Evolutionary conservation across 2,329 filamentous ascomycete species (phyloP).

Genomic region (Fonsecaea multimorphosa): DNA sequence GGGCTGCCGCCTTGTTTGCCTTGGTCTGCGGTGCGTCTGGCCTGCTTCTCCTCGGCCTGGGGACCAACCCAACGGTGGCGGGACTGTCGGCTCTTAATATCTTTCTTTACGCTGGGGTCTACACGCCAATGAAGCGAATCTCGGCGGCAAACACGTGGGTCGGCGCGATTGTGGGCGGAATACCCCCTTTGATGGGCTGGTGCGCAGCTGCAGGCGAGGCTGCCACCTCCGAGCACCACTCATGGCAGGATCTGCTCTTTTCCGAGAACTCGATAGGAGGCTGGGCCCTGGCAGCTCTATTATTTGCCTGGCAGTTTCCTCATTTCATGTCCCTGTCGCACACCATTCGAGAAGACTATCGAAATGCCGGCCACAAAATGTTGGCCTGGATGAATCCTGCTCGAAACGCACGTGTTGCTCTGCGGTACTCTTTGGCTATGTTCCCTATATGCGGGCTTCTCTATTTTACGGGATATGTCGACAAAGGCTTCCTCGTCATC

Average conservation of each 20-base stretch:
- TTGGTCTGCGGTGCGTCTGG: slow-evolving; percentile 73
- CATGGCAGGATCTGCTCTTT: slow-evolving; percentile 78
- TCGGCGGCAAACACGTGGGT: slow-evolving; percentile 93
- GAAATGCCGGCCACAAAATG: slow-evolving; percentile 70
- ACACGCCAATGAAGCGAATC: slow-evolving; percentile 90
- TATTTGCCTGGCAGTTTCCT: slow-evolving; percentile 97
- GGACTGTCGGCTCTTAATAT: slow-evolving; percentile 86
- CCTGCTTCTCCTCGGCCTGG: slow-evolving; percentile 76
- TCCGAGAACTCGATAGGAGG: slow-evolving; percentile 74
- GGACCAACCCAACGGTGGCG: slow-evolving; percentile 92
- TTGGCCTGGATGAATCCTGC: slow-evolving; percentile 85
- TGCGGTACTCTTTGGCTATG: slow-evolving; percentile 84
- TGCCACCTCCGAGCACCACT: slow-evolving; percentile 72
- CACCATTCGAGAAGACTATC: slow-evolving; percentile 88
- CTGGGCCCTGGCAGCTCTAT: slow-evolving; percentile 81
- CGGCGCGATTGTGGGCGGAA: slow-evolving; percentile 87
- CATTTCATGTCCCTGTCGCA: slow-evolving; percentile 97
- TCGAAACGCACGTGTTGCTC: slow-evolving; percentile 81
- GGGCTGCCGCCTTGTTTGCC: slow-evolving; percentile 78
- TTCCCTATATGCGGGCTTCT: slow-evolving; percentile 84
- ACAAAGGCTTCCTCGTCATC: slow-evolving; percentile 81
- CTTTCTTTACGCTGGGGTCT: slow-evolving; percentile 84
- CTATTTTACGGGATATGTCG: slow-evolving; percentile 79
- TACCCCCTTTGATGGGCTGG: slow-evolving; percentile 98
- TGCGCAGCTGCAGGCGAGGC: slow-evolving; percentile 89